Conservation (phyloP, 1,284 basidiomycete species). For the Inonotus hispidus region DNA sequence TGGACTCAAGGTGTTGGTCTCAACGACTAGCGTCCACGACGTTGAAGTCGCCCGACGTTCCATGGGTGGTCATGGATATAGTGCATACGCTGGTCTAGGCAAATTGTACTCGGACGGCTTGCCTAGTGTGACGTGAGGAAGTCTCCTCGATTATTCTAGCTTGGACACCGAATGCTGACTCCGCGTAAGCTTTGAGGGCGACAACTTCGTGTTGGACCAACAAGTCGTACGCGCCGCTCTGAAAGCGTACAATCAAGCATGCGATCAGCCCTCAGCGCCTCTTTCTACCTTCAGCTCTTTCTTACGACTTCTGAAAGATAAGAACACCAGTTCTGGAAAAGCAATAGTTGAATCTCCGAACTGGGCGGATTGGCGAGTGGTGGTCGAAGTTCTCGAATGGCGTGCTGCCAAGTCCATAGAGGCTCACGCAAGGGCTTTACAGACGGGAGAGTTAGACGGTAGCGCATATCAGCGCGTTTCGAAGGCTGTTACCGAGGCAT, state of each 20-base stretch:
- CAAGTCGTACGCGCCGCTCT: constrained; percentile 69
- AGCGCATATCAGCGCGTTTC: constrained; percentile 50
- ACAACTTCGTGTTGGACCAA: constrained; percentile 70
- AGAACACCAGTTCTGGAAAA: constrained; percentile 20
- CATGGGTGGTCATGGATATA: constrained; percentile 78
- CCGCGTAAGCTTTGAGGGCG: constrained; percentile 58
- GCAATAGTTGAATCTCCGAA: constrained; percentile 17
- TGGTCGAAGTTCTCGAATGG: constrained; percentile 51
- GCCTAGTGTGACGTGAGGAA: constrained; percentile 55
- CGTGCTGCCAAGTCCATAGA: constrained; percentile 56
- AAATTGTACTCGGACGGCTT: constrained; percentile 59
- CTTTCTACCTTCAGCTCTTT: constrained; percentile 45
- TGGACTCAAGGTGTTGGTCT: constrained; percentile 63
- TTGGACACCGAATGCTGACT: constrained; percentile 2
- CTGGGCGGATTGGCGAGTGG: constrained; percentile 35
- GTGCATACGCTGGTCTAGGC: constrained; percentile 63
- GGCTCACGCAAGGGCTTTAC: constrained; percentile 34
- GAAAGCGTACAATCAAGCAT: constrained; percentile 44
- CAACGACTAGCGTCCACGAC: constrained; percentile 49
- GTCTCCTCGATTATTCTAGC: neutral
- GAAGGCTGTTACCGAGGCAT: constrained; percentile 63
- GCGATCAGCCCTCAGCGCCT: neutral
- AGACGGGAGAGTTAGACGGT: constrained; percentile 39
- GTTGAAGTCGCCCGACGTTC: constrained; percentile 65
- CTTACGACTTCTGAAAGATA: constrained; percentile 41